Base-by-base conservation (phyloP, 768 basidiomycete species). In the Amanita molliuscula region DNA sequence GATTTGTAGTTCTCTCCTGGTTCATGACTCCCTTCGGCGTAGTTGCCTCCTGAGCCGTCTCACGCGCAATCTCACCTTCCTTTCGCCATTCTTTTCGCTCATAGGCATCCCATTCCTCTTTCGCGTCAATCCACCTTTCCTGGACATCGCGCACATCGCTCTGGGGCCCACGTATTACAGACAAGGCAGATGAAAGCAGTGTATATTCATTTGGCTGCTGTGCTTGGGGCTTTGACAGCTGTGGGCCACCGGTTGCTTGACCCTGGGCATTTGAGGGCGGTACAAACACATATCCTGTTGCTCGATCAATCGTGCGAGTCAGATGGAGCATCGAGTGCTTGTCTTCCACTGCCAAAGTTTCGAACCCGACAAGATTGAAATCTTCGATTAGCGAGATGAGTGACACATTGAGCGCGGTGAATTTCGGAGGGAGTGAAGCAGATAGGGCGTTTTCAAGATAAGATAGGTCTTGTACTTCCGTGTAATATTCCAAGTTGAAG, bases 401-500 rank as follows among this genome's bases (percentile, higher is more conserved):
- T 0, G 88, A 85, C 75, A 86, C 81, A 62, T 97, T 98, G 40
- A 99, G 67, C 6, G 82, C 81, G 0, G 76, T 69, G 58, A 81
- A 96, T 34, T 82, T 81, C 1, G 84, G 80, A 1, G 76, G 66
- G 3, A 68, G 58, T 0, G 85, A 76, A 1, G 79, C 61, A 0
- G 79, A 72, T 13, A 98, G 77, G 0, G 79, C 69, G 54, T 83
- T 84, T 55, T 89, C 80, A 18, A 99, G 78, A 63, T 97, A 84
- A 1, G 85, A 84, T 0, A 99, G 74, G 61, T 99, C 95, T 65
- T 96, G 93, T 0, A 96, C 96, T 66, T 99, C 93, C 36, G 96
- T 97, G 65, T 98, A 98, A 64, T 88, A 99, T 56, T 92, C 89
- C 25, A 99, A 82, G 60, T 95, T 96, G 72, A 99, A 98, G 38